These are phyloP conservation scores for Gossypium arboreum DNA, from an alignment of 345 rosid species.

Conservation along the genomic window DNA sequence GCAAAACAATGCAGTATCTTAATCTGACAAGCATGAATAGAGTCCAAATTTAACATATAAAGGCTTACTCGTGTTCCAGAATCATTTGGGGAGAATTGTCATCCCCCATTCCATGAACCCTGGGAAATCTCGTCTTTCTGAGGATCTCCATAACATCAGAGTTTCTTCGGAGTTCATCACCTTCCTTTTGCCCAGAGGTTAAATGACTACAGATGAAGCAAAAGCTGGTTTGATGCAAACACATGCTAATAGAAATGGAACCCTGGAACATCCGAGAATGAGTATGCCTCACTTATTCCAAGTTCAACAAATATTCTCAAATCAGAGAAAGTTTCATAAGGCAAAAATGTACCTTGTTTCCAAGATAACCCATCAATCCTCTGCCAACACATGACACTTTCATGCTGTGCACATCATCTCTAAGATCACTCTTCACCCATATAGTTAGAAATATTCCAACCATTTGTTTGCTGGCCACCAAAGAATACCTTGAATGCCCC, in stretches of 20 bases:
- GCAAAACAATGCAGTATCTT: background rate
- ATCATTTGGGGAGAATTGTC: constrained; percentile 83
- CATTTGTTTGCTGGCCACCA: constrained; percentile 97
- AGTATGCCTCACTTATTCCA: constrained; percentile 12
- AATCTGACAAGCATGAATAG: background rate
- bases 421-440: constrained; percentile 84
- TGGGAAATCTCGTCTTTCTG: constrained; percentile 90
- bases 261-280: constrained; percentile 55
- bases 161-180: constrained; percentile 87
- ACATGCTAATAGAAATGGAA: constrained; percentile 96
- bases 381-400: constrained; percentile 97
- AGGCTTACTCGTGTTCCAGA: constrained; percentile 79
- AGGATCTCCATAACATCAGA: constrained; percentile 97
- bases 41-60: background rate
- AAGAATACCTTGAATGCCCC: constrained; percentile 63
- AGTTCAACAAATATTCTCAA: constrained; percentile 13
- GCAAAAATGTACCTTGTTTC: constrained; percentile 71
- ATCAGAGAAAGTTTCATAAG: constrained; percentile 4
- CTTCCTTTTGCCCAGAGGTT: constrained; percentile 97
- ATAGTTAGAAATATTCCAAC: constrained; percentile 89
- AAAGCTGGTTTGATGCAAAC: constrained; percentile 86
- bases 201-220: constrained; percentile 97
- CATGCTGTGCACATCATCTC: constrained; percentile 67
- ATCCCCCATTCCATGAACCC: constrained; percentile 53
- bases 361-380: constrained; percentile 99